Percentiles rank a stretch among this genome's conserved stretches.
These are phyloP conservation scores for Aurantiochytrium sp. DNA, from an alignment of 108 stramenopile genomes.

Conservation along the genomic window DNA sequence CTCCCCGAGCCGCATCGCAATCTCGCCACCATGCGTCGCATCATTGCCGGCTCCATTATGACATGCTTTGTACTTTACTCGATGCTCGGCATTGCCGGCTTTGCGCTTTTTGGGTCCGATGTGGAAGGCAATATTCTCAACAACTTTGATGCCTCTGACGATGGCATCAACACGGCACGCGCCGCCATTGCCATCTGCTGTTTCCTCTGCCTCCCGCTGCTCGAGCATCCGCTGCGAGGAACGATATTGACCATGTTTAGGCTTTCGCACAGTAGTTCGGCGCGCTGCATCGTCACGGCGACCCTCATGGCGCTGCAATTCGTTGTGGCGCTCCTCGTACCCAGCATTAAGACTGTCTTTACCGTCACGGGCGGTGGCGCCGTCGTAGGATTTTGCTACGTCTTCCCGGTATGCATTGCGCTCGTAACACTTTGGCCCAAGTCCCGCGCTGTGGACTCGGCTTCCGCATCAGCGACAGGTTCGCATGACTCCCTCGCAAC, in stretches of 20 bases:
- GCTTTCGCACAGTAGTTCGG: not conserved
- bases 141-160: not conserved
- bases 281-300: not conserved
- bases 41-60: not conserved
- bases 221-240: slow-evolving; percentile 2
- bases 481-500: not conserved
- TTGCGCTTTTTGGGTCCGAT: not conserved
- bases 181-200: not conserved
- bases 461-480: no score
- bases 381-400: not conserved
- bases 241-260: not conserved
- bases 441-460: no score
- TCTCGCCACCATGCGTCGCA: not conserved
- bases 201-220: not conserved
- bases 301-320: not conserved
- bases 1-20: not conserved
- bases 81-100: not conserved
- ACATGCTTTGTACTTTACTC: not conserved
- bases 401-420: not conserved
- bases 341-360: not conserved
- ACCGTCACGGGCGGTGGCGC: not conserved
- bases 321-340: not conserved
- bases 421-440: not conserved
- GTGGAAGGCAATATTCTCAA: not conserved
- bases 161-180: not conserved